Base-by-base conservation (phyloP, 495 filamentous ascomycete genomes). In the Lichina pygmaea region DNA sequence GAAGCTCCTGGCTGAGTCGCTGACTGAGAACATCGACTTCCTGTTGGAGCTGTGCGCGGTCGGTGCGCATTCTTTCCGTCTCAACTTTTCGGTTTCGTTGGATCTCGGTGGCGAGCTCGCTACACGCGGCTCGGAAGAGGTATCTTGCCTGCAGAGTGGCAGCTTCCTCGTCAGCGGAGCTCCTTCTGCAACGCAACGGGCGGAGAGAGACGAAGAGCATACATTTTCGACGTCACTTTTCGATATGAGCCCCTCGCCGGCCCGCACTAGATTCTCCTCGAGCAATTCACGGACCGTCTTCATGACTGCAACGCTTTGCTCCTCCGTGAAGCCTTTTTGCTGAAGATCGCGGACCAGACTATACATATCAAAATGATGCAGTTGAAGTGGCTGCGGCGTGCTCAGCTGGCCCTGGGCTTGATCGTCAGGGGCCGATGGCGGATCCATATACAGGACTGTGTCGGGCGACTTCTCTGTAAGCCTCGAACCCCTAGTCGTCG, bases 351-450 rank as follows among this genome's bases (percentile, higher is more conserved):
- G 75, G 6, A 93, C 89, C 2, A 93, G 68, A 5, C 72, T 73
- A 54, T 85, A 95, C 13, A 78, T 92, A 61, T 97, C 89, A 58
- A 97, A 97, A 62, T 94, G 83, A 62, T 97, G 89, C 10, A 93
- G 72, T 57, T 93, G 86, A 3, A 72, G 80, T 12, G 80, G 70
- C 0, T 81, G 71, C 7, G 72, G 63, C 33, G 93, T 52, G 51
- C 81, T 73, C 41, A 76, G 76, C 13, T 69, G 71, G 50, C 69
- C 70, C 9, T 64, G 53, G 49, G 54, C 41, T 63, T 55, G 16
- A 58, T 63, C 33, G 59, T 68, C 56, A 49, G 66, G 54, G 43
- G 53, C 0, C 3, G 61, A 58, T 9, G 65, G 66, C 1, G 66
- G 61, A 4, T 66, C 63, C 62, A 68, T 73, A 43, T 75, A 69